phyloP scores from a whole-genome alignment of 495 filamentous ascomycete genomes.

The Penicillium riverlandense region DNA sequence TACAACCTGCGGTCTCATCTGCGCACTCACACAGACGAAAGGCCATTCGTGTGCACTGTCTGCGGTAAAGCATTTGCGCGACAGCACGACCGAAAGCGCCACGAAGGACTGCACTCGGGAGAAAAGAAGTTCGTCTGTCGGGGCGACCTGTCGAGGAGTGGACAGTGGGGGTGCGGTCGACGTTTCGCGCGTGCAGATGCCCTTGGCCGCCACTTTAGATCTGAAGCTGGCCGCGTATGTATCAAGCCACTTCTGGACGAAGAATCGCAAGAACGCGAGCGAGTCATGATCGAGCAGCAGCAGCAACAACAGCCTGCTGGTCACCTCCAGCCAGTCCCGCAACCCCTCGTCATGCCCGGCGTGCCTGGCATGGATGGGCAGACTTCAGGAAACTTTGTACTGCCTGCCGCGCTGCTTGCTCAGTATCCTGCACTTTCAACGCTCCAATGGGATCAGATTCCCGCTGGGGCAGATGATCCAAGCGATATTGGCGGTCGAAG shows the following conservation, averaged over 20 bases:
- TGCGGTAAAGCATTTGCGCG: constrained; percentile 94
- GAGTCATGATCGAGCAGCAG: constrained; percentile 58
- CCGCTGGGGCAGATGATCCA: constrained; percentile 48
- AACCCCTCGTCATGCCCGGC: constrained; percentile 35
- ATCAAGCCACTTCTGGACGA: constrained; percentile 93
- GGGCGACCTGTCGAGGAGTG: constrained; percentile 74
- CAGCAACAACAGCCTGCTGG: constrained; percentile 29
- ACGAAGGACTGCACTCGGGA: constrained; percentile 84
- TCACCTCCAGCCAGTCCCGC: constrained; percentile 35
- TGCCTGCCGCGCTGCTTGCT: constrained; percentile 79
- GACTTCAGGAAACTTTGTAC: constrained; percentile 49
- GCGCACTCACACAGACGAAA: constrained; percentile 86
- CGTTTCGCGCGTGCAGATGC: constrained; percentile 94
- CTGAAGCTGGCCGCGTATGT: constrained; percentile 89
- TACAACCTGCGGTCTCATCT: constrained; percentile 90
- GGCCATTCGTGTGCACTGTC: constrained; percentile 90
- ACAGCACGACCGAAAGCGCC: constrained; percentile 88
- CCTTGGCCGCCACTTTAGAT: constrained; percentile 91
- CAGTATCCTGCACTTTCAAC: constrained; percentile 87
- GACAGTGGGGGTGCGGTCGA: constrained; percentile 86
- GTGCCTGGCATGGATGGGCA: constrained; percentile 34
- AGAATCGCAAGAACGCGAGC: constrained; percentile 70
- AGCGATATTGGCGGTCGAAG: constrained; percentile 72
- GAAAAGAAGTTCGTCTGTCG: constrained; percentile 98
- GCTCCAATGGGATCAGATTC: constrained; percentile 67